Conservation (phyloP, 2,329 filamentous ascomycete genomes). For the Arthroderma uncinatum region DNA sequence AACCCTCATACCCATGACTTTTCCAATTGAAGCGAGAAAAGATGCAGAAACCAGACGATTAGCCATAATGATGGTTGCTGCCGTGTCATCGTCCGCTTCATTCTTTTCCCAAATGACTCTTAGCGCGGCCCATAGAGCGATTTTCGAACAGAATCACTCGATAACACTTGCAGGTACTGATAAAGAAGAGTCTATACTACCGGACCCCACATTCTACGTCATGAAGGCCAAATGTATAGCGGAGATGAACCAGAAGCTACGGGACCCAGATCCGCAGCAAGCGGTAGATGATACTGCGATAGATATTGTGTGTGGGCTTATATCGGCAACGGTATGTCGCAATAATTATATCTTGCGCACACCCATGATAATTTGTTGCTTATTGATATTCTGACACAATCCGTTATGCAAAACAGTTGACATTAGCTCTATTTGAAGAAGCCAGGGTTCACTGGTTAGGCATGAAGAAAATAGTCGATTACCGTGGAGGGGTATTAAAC, state of each 20-base stretch:
- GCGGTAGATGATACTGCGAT: slow-evolving; percentile 24
- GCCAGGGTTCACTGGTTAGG: slow-evolving; percentile 30
- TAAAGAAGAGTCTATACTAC: slow-evolving; percentile 16
- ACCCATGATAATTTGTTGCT: too few species aligned
- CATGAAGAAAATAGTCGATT: slow-evolving; percentile 28
- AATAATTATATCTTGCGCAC: slow-evolving; percentile 8
- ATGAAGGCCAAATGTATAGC: slow-evolving; percentile 29
- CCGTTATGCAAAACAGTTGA: slow-evolving; percentile 20
- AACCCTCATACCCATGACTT: slow-evolving; percentile 31
- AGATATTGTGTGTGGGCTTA: slow-evolving; percentile 29
- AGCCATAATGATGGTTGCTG: slow-evolving; percentile 23
- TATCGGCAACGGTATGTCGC: slow-evolving; percentile 26
- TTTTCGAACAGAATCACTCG: slow-evolving; percentile 21
- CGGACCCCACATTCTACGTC: slow-evolving; percentile 29
- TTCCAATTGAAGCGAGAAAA: slow-evolving; percentile 24
- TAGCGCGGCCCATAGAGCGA: slow-evolving; percentile 30
- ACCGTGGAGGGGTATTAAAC: slow-evolving; percentile 26
- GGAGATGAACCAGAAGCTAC: slow-evolving; percentile 26
- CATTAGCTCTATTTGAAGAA: slow-evolving; percentile 30
- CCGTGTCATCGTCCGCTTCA: slow-evolving; percentile 27
- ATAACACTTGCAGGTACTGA: slow-evolving; percentile 17
- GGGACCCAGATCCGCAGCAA: slow-evolving; percentile 20
- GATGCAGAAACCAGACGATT: slow-evolving; percentile 19
- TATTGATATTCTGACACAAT: background rate
- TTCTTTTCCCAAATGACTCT: slow-evolving; percentile 33